A percentile compares a stretch with the other conserved stretches of the same genome.
phyloP scores from a whole-genome alignment of 805 yeast species.

The Zygosaccharomyces pseudorouxii region DNA sequence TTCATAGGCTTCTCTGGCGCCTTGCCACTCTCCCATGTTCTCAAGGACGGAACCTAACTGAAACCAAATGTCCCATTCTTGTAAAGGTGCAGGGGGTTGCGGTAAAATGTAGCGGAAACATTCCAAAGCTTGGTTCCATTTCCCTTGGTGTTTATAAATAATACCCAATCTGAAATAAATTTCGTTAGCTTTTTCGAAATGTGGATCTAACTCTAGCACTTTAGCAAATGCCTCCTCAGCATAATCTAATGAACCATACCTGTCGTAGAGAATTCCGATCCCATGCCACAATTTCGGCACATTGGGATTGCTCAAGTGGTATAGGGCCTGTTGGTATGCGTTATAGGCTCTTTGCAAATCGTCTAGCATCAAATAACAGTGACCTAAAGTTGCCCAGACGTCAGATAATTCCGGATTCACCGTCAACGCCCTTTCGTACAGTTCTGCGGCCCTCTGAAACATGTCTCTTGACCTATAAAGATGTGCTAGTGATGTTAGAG shows the following conservation, averaged over 20 bases:
- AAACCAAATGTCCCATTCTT: conserved; percentile 97
- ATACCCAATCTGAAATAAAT: conserved; percentile 95
- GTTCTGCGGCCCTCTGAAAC: conserved; percentile 90
- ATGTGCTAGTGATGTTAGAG: conserved; percentile 80
- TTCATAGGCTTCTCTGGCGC: conserved; percentile 94
- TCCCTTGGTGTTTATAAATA: conserved; percentile 91
- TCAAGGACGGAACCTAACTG: conserved; percentile 96
- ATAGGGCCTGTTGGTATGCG: conserved; percentile 93
- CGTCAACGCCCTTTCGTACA: conserved; percentile 80
- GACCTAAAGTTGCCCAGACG: conserved; percentile 95
- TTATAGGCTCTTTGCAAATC: conserved; percentile 93
- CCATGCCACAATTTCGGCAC: conserved; percentile 99
- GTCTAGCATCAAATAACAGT: conserved; percentile 94
- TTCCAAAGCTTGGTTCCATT: conserved; percentile 80
- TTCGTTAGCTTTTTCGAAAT: conserved; percentile 93
- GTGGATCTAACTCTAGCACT: conserved; percentile 91
- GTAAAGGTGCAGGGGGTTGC: conserved; percentile 91
- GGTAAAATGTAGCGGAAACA: conserved; percentile 89
- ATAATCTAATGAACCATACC: conserved; percentile 93
- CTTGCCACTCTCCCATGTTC: conserved; percentile 84
- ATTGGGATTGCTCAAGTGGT: conserved; percentile 85
- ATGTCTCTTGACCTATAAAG: conserved; percentile 84
- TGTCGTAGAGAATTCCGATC: conserved; percentile 90
- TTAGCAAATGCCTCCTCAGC: conserved; percentile 98
- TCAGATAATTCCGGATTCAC: conserved; percentile 87